A percentile compares a stretch with the other conserved stretches of the same genome.
These are phyloP conservation scores for Saksenaea oblongispora DNA, from an alignment of 371 early-diverging fungal genomes.

Conservation along the genomic window DNA sequence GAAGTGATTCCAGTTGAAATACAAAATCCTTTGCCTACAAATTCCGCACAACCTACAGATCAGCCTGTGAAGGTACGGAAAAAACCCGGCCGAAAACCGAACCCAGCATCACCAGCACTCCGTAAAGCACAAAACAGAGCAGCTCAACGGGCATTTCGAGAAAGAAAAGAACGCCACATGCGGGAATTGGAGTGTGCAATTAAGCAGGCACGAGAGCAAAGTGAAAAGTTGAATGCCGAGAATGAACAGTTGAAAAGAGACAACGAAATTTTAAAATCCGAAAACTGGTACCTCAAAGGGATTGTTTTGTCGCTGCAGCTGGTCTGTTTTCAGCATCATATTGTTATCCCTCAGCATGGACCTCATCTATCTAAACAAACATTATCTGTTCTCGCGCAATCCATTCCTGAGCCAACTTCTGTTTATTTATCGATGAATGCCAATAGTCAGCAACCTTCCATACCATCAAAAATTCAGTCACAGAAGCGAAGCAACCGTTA, in stretches of 20 bases:
- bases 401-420: slow-evolving; percentile 40
- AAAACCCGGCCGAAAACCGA: slow-evolving; percentile 87
- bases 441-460: slow-evolving; percentile 23
- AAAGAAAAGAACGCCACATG: slow-evolving; percentile 77
- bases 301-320: slow-evolving; percentile 56
- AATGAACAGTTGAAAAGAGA: slow-evolving; percentile 52
- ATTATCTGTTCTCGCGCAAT: slow-evolving; percentile 33
- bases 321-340: slow-evolving; percentile 46
- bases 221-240: slow-evolving; percentile 49
- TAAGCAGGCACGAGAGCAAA: slow-evolving; percentile 60
- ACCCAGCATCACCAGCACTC: slow-evolving; percentile 67
- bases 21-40: not conserved
- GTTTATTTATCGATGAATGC: slow-evolving; percentile 39
- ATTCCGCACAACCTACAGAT: not conserved
- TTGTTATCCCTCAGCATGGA: slow-evolving; percentile 45
- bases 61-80: slow-evolving; percentile 52
- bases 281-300: slow-evolving; percentile 65
- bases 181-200: slow-evolving; percentile 66
- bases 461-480: slow-evolving; percentile 10
- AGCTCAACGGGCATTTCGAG: slow-evolving; percentile 81
- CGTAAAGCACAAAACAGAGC: slow-evolving; percentile 84
- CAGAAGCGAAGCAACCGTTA: slow-evolving; percentile 31
- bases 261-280: slow-evolving; percentile 57
- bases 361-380: slow-evolving; percentile 44
- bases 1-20: not conserved